phyloP scores from a whole-genome alignment of 2,329 filamentous ascomycete species.

The Xylariomycetidae sp. region DNA sequence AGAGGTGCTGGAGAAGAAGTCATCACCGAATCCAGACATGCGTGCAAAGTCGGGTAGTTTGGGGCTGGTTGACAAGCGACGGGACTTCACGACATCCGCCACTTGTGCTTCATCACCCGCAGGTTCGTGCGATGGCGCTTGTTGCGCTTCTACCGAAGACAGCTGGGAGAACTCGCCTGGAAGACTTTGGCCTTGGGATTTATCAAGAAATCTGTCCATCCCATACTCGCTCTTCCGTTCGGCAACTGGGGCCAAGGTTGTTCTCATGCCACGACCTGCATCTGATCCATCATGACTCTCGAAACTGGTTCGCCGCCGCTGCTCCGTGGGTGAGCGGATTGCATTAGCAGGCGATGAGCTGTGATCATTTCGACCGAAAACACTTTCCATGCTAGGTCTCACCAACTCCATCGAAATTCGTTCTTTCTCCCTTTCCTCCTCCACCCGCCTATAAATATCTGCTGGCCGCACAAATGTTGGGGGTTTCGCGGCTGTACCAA shows the following conservation, averaged over 20 bases:
- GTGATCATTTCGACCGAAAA: conserved; percentile 26
- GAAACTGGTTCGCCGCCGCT: conserved; percentile 19
- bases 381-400: conserved; percentile 52
- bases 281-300: conserved; percentile 33
- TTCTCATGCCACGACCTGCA: conserved; percentile 30
- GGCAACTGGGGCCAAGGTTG: conserved; percentile 47
- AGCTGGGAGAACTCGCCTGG: neutral
- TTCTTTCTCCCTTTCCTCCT: conserved; percentile 58
- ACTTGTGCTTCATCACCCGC: too few species aligned
- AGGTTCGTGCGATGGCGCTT: neutral
- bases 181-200: conserved; percentile 7
- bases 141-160: conserved; percentile 3
- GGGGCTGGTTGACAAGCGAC: conserved; percentile 47
- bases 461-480: conserved; percentile 66
- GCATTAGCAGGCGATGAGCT: conserved; percentile 16
- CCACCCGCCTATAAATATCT: conserved; percentile 71
- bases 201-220: conserved; percentile 37
- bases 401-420: conserved; percentile 53
- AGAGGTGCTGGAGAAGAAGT: conserved; percentile 44
- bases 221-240: conserved; percentile 58
- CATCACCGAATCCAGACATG: conserved; percentile 56
- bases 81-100: conserved; percentile 10
- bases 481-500: conserved; percentile 37
- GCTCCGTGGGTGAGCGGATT: conserved; percentile 16
- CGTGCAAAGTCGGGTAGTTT: conserved; percentile 54